These are phyloP conservation scores for Lantana camara DNA, from an alignment of 257 asterid species.

Conservation along the genomic window DNA sequence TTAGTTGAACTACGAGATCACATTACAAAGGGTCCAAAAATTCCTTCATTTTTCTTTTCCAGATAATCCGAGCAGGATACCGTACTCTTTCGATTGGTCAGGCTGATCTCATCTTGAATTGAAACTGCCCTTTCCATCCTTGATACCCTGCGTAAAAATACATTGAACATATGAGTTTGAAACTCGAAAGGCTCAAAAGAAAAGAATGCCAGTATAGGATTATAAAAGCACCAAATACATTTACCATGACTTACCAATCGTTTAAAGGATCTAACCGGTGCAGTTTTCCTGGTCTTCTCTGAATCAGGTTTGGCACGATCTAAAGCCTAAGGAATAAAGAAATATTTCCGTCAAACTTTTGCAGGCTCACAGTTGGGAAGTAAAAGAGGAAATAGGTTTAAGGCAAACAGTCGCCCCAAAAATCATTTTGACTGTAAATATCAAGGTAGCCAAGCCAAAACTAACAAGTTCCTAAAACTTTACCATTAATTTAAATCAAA, in stretches of 20 bases:
- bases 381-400: not conserved
- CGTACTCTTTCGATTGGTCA: not conserved
- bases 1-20: too few species aligned
- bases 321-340: slow-evolving; percentile 53
- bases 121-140: slow-evolving; percentile 36
- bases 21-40: too few species aligned
- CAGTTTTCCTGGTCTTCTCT: slow-evolving; percentile 45
- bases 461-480: not conserved
- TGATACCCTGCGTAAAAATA: slow-evolving; percentile 34
- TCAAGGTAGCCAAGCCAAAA: not conserved
- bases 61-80: too few species aligned
- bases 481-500: not conserved
- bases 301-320: slow-evolving; percentile 86
- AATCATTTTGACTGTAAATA: not conserved
- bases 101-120: slow-evolving; percentile 37
- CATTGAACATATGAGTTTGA: not conserved
- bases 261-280: slow-evolving; percentile 59
- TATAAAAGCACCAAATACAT: not conserved
- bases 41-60: too few species aligned
- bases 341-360: slow-evolving; percentile 21
- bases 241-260: slow-evolving; percentile 50
- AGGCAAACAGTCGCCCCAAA: not conserved
- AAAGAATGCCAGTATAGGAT: slow-evolving; percentile 3
- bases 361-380: slow-evolving; percentile 5
- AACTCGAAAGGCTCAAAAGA: not conserved